Percentiles rank a stretch among this genome's conserved stretches.
These are phyloP conservation scores for Cladosporium sp. DNA, from an alignment of 2,329 filamentous ascomycete species.

Conservation along the genomic window DNA sequence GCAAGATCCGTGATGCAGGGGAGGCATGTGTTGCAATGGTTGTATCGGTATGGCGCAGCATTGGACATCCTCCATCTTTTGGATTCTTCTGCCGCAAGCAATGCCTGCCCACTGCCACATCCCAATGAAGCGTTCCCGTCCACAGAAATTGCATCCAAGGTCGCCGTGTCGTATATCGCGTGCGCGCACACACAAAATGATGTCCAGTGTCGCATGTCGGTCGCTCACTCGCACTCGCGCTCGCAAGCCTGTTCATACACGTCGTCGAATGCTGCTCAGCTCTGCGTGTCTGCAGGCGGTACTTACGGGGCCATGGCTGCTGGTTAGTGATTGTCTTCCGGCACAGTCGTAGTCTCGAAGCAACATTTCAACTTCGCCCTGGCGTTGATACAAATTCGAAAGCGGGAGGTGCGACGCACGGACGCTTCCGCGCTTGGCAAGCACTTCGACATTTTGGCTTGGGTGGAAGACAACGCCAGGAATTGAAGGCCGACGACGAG, in stretches of 20 bases:
- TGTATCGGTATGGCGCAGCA: neutral
- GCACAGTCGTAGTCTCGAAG: constrained; percentile 16
- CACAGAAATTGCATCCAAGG: neutral
- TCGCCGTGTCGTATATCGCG: constrained; percentile 5
- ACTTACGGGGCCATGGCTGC: constrained; percentile 30
- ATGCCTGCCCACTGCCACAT: neutral
- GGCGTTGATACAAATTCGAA: constrained; percentile 19
- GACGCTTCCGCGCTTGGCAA: constrained; percentile 15
- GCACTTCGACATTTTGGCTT: constrained; percentile 6
- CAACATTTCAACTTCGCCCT: neutral
- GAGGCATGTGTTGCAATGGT: neutral
- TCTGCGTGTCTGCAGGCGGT: constrained; percentile 1
- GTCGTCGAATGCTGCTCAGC: constrained; percentile 2
- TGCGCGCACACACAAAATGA: neutral
- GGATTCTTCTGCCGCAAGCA: neutral
- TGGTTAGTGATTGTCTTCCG: constrained; percentile 17
- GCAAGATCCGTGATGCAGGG: neutral
- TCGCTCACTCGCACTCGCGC: constrained; percentile 4
- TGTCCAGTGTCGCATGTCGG: constrained; percentile 6
- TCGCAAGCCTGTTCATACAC: constrained; percentile 7
- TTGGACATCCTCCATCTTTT: neutral
- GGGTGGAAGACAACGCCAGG: neutral
- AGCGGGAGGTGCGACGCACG: constrained; percentile 3
- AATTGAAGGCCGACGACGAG: constrained; percentile 17
- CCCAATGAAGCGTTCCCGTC: neutral